Percentiles rank a stretch among this genome's conserved stretches.
These are phyloP conservation scores for Singerocomus rubriflavus DNA, from an alignment of 1,284 basidiomycete genomes.

Conservation along the genomic window DNA sequence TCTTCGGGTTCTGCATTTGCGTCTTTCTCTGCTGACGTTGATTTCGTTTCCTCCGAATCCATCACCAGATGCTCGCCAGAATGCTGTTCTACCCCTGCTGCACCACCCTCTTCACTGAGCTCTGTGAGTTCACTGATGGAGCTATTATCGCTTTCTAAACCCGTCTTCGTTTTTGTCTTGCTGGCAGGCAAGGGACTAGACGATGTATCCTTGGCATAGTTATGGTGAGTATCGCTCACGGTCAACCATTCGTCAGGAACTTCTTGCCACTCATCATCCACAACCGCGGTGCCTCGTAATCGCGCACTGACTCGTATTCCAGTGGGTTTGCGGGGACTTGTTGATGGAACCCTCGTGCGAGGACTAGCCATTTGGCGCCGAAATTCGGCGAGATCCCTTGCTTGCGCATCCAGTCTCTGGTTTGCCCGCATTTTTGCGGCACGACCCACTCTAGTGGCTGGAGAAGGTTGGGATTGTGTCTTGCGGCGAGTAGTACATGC, in stretches of 20 bases:
- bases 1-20: not conserved
- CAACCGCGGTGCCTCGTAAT: constrained; percentile 46
- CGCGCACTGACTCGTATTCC: constrained; percentile 69
- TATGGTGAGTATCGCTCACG: constrained; percentile 23
- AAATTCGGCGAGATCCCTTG: constrained; percentile 61
- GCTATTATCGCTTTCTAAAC: constrained; percentile 54
- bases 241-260: constrained; percentile 74
- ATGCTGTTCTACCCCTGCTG: constrained; percentile 14
- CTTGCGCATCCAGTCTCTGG: constrained; percentile 62
- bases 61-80: not conserved
- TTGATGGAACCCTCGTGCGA: constrained; percentile 12
- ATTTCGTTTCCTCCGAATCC: constrained; percentile 3
- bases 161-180: constrained; percentile 40
- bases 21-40: not conserved
- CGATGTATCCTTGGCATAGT: constrained; percentile 12
- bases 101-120: constrained; percentile 45
- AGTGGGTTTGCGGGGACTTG: constrained; percentile 33
- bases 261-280: constrained; percentile 72
- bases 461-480: constrained; percentile 14
- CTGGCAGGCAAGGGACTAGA: constrained; percentile 5
- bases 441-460: constrained; percentile 42
- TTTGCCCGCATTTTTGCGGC: constrained; percentile 72
- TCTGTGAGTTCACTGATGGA: constrained; percentile 69
- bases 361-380: constrained; percentile 45
- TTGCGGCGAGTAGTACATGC: constrained; percentile 14